Base-by-base conservation (phyloP, 768 basidiomycete genomes). In the Megacollybia marginata region DNA sequence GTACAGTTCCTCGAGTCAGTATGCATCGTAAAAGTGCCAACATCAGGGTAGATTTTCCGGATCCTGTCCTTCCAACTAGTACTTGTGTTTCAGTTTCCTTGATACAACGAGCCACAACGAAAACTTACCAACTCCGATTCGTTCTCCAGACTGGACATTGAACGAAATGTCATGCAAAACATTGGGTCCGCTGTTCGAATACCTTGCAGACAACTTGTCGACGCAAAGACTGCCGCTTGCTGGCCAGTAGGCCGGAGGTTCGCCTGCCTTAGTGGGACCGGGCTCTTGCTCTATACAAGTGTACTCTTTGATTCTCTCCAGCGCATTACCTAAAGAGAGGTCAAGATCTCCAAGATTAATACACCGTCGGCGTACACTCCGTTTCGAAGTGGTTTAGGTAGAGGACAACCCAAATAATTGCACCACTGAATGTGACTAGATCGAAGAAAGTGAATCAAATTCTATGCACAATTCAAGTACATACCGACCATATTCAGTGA, bases 161-260 rank as follows among this genome's bases (percentile, higher is more conserved):
- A 40, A 40, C 15, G 15, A 18, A 40, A 18, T 15, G 8, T 15
- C 18, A 8, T 8, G 38, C 18, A 15, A 18, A 8, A 40, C 38
- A 40, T 15, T 5, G 38, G 18, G 2, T 74, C 72, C 45, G 72
- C 71, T 4, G 19, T 33, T 6, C 8, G 76, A 74, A 56, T 80
- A 80, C 12, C 69, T 61, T 28, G 80, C 79, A n/a, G 69, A 70
- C 8, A 81, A 62, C 13, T 74, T 72, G 47, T 82, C 74, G 6
- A 78, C 72, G 5, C 65, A 59, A 28, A 82, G 65, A n/a, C 70
- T 62, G 2, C 81, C 81, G 10, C 73, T 75, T 6, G 77, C 65
- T 1, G 80, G 80, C 80, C 81, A 83, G 44, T 75, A 69, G 0
- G 80, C 79, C 1, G 81, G 78, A 5, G 80, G 81, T 40, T 62